phyloP scores from a whole-genome alignment of 495 filamentous ascomycete genomes.

The Aspergillus sclerotioniger region DNA sequence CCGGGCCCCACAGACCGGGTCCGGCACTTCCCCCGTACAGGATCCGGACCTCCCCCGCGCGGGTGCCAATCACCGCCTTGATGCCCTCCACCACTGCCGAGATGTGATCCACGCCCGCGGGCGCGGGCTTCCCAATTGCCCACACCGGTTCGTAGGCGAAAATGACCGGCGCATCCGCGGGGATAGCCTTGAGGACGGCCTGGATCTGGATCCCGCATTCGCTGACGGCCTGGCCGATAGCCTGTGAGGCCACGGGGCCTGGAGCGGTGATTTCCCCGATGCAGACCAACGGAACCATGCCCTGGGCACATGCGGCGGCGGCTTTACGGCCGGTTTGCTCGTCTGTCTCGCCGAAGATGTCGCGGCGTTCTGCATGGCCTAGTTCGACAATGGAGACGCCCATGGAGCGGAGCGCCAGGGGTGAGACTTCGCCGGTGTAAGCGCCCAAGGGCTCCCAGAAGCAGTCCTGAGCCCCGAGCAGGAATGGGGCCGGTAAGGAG shows the following conservation, averaged over 20 bases:
- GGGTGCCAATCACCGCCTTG: slow-evolving; percentile 39
- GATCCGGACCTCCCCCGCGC: slow-evolving; percentile 57
- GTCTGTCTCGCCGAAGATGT: slow-evolving; percentile 71
- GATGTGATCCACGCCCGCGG: slow-evolving; percentile 72
- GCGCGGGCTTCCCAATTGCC: slow-evolving; percentile 75
- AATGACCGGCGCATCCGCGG: slow-evolving; percentile 62
- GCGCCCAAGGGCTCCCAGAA: slow-evolving; percentile 60
- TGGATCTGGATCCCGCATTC: slow-evolving; percentile 66
- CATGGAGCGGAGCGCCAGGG: slow-evolving; percentile 58
- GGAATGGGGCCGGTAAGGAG: slow-evolving; percentile 41
- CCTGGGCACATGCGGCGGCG: slow-evolving; percentile 59
- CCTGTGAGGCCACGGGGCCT: slow-evolving; percentile 47
- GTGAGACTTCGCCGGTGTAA: slow-evolving; percentile 76
- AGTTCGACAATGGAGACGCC: slow-evolving; percentile 72
- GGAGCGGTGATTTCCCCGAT: slow-evolving; percentile 63
- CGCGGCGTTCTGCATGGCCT: slow-evolving; percentile 73
- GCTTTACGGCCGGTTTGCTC: slow-evolving; percentile 62
- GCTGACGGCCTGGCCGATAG: slow-evolving; percentile 55
- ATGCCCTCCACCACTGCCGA: slow-evolving; percentile 64
- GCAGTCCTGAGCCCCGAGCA: slow-evolving; percentile 75
- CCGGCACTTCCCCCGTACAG: slow-evolving; percentile 81
- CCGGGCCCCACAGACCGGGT: slow-evolving; percentile 64
- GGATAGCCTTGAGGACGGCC: slow-evolving; percentile 57
- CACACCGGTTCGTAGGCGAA: slow-evolving; percentile 88
- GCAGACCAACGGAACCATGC: slow-evolving; percentile 76